Base-by-base conservation (phyloP, 306 rosid species). In the Glycine latifolia region DNA sequence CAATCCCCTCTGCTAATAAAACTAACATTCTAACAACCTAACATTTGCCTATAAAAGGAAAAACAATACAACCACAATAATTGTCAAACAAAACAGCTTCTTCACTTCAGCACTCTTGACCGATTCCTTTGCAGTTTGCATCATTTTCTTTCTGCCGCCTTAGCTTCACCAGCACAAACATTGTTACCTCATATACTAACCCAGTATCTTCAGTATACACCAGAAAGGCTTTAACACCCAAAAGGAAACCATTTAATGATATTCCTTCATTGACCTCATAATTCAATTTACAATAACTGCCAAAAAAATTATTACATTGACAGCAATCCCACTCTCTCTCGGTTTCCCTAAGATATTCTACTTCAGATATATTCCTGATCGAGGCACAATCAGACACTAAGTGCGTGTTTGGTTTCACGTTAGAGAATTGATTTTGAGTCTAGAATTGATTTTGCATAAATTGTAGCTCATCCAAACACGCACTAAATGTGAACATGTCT, bases 121-220 rank as follows among this genome's bases (percentile, higher is more conserved):
- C 8, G 3, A 3, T 54, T 54, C 59, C 59, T 54, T 4, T 50
- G 5, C 55, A 54, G 56, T 12, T 13, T 52, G 15, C 7, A 55
- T 55, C 61, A 55, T 15, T 55, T 7, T 55, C 31, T 55, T 15
- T 55, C 61, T n/a, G 5, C 61, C 26, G 3, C 43, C 59, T 46
- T 70, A 46, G 17, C 75, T 70, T 26, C 44, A 31, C 47, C 44
- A 49, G 17, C 44, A 12, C 76, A 71, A 71, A 50, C 14, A 49
- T 15, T 56, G 62, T 58, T 7, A 26, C 2, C 31, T 26, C 31
- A 26, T 26, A 26, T 26, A 26, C 31, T 26, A 26, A 26, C 31
- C 31, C 1, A 26, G 31, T 26, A 26, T 26, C 31, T 26, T 26
- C 31, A 26, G 31, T 26, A 26, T 26, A 26, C 65, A 58, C 8